Evolutionary conservation across 768 basidiomycete species (phyloP).

Genomic region (Brasilioporus rufonigricans): DNA sequence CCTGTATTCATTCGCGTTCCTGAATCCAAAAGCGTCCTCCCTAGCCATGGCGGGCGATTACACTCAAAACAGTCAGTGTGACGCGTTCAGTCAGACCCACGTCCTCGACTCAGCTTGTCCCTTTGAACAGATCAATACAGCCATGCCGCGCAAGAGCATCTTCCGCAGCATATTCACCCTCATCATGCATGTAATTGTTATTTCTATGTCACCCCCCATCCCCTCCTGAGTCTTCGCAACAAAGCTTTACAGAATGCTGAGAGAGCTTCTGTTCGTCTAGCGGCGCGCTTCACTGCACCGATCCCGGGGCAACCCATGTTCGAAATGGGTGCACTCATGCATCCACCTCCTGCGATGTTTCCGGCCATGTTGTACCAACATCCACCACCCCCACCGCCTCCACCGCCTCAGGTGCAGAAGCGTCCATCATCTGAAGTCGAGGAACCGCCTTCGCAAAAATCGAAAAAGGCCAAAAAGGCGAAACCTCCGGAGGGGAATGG

Average conservation of each 20-base stretch:
- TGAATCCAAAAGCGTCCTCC: conserved; percentile 17
- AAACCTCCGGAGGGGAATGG: conserved; percentile 35
- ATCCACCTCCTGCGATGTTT: conserved; percentile 26
- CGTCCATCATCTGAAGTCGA: conserved; percentile 39
- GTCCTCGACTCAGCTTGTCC: conserved; percentile 16
- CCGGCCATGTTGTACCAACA: conserved; percentile 30
- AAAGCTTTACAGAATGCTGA: conserved; percentile 53
- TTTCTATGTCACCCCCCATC: conserved; percentile 18
- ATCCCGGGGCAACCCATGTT: conserved; percentile 31
- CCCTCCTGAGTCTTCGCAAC: conserved; percentile 21
- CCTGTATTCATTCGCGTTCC: conserved; percentile 9
- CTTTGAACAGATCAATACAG: conserved; percentile 30
- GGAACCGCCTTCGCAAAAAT: conserved; percentile 41
- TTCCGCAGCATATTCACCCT: conserved; percentile 27
- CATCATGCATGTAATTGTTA: conserved; percentile 34
- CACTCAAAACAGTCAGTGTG: conserved; percentile 41
- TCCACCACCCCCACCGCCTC: conserved; percentile 26
- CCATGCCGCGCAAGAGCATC: conserved; percentile 34
- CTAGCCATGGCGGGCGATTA: conserved; percentile 46
- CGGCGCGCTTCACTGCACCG: conserved; percentile 45
- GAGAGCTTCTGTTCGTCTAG: conserved; percentile 57
- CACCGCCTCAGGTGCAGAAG: conserved; percentile 33
- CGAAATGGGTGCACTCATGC: conserved; percentile 35
- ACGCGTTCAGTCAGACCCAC: conserved; percentile 5
- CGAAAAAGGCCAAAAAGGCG: conserved; percentile 46